Evolutionary conservation across 2,329 filamentous ascomycete genomes (phyloP), one percentile per base, ranked within the genome.

Genomic region (Aspergillus latus): DNA sequence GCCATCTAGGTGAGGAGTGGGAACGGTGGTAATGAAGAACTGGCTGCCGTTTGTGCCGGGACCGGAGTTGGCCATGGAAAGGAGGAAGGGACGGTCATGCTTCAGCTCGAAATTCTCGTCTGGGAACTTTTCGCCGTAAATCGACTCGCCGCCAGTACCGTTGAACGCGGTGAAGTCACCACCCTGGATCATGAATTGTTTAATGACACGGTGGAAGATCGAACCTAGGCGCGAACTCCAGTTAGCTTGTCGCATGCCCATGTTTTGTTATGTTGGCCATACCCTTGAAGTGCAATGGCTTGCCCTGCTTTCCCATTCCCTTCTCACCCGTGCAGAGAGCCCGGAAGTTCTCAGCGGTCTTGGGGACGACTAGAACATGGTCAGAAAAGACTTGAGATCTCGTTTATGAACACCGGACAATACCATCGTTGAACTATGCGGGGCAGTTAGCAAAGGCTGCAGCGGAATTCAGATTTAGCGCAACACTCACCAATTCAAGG

Each of bases 151-250:
- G 62, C 93, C 93, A 28, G 93, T 97, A 63, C 93, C 94, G 72
- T 97, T 93, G 72, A 91, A 91, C 54, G 85, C 87, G 48, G 93
- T 99, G 75, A 99, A 99, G 76, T 97, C 94, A 76, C 94, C 93
- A 71, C 94, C 92, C 79, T 97, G 89, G 70, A 97, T 94, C 93
- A 99, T 97, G 78, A 99, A 99, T 68, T 90, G 85, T 82, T 97
- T 97, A 80, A 99, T 99, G 62, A 99, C 89, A 50, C 93, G 89
- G 81, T 99, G 93, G 82, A 99, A 97, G 66, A 80, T 81, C 59
- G 90, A 95, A 65, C 90, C 89, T 80, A 56, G 32, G 26, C 39
- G 13, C 47, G 42, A 49, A 15, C 36, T 43, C n/a, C 16, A 15
- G 44, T 57, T 11, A 53, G 32, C 42, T 39, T 49, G 21, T 30